Evolutionary conservation across 2,329 filamentous ascomycete genomes (phyloP), one percentile per base, ranked within the genome.

Genomic region (Fusarium veterinarium): DNA sequence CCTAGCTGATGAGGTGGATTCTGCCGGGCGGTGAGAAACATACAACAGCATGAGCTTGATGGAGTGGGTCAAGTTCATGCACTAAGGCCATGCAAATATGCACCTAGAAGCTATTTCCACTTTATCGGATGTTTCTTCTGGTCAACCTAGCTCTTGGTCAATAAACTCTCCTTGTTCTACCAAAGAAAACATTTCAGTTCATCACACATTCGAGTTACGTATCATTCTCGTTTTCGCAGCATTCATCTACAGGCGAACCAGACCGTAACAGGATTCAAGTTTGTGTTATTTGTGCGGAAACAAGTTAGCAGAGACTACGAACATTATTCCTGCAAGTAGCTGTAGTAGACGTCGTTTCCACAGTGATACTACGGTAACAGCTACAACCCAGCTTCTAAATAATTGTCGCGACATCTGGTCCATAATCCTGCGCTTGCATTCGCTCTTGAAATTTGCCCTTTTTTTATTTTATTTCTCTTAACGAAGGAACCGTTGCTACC

Each of bases 1-100:
- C 73, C 56, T 74, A 62, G 74, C 73, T 75, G 71, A 77, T 75
- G 71, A 77, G 73, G 74, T 76, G 67, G 67, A 76, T 79, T 82
- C 77, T 82, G 81, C 81, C 81, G 72, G 80, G 81, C 80, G 81
- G 81, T 82, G 75, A 79, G 66, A 9, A 11, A 23, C 25, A 12
- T 16, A 17, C 12, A 23, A 23, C 64, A 42, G 41, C 69, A 61
- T 62, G 49, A 59, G 70, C 49, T 62, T 51, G 51, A 48, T 61
- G 17, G 9, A 25, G 60, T 55, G 73, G 63, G 60, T 44, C 68
- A 5, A 4, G 2, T 33, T 35, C 70, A 78, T 76, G 71, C 66
- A 71, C 65, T 72, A 75, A 77, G 28, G 16, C 71, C 65, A 42
- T 66, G 71, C 66, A 66, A 20, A 30, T 48, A 73, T 79, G 77